Conservation (phyloP, 495 filamentous ascomycete genomes). For the Staphylotrichum tortipilum region DNA sequence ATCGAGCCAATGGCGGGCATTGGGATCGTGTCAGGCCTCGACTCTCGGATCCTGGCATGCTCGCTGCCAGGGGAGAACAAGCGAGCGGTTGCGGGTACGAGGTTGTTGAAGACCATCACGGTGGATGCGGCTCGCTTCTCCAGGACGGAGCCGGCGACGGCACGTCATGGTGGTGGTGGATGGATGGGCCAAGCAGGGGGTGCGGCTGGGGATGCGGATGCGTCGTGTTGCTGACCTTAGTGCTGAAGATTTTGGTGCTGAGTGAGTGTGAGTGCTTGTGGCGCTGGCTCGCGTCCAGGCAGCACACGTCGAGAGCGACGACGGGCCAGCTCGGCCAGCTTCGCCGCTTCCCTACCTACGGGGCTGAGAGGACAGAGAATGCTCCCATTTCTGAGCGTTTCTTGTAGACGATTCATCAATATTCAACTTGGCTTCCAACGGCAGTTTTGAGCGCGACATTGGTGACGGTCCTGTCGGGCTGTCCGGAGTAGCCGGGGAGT, state of each 20-base stretch:
- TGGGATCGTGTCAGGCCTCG: neutral
- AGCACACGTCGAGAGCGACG: neutral
- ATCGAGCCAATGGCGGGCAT: conserved; percentile 5
- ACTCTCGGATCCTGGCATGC: too few species aligned
- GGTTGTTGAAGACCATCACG: too few species aligned
- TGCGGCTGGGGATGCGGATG: neutral
- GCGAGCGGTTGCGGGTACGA: too few species aligned
- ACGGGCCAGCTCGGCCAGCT: neutral
- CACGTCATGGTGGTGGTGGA: neutral
- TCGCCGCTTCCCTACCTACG: neutral
- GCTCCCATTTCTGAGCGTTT: neutral
- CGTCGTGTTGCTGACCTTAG: neutral
- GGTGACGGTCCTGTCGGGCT: too few species aligned
- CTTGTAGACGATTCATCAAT: neutral
- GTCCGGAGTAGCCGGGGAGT: too few species aligned
- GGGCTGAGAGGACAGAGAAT: neutral
- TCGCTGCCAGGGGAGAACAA: too few species aligned
- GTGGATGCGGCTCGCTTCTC: neutral
- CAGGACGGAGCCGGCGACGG: conserved; percentile 1
- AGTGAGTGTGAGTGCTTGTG: too few species aligned
- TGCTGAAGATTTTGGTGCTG: too few species aligned
- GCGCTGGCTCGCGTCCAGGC: neutral
- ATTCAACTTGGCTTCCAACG: neutral
- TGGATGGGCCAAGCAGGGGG: neutral
- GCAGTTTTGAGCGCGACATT: neutral